Evolutionary conservation across 2,329 filamentous ascomycete genomes (phyloP).

Genomic region (Ceratocystis cubensis): DNA sequence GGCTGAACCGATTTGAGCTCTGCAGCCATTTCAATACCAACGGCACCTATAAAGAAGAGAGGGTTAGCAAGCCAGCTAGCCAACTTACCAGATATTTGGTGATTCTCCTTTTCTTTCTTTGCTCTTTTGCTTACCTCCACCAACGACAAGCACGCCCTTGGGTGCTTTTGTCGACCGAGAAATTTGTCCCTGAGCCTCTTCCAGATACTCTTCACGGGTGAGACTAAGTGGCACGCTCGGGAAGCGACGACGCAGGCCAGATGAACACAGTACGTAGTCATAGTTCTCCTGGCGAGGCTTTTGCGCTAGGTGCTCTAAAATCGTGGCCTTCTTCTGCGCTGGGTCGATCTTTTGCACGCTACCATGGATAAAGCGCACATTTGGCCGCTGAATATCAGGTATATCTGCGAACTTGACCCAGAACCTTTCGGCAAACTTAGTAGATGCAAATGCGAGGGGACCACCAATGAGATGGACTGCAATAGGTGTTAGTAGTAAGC

Average conservation of each 20-base stretch:
- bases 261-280: conserved; percentile 63
- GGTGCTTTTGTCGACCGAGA: conserved; percentile 38
- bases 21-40: conserved; percentile 70
- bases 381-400: conserved; percentile 49
- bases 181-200: conserved; percentile 50
- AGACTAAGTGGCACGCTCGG: conserved; percentile 60
- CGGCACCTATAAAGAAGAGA: conserved; percentile 39
- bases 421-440: conserved; percentile 49
- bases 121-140: conserved; percentile 40
- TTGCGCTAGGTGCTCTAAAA: conserved; percentile 38
- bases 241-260: conserved; percentile 56
- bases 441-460: conserved; percentile 55
- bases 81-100: neutral
- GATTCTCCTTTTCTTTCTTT: conserved; percentile 28
- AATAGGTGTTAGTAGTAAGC: conserved; percentile 9
- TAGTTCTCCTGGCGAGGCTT: conserved; percentile 39
- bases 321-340: conserved; percentile 44
- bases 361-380: conserved; percentile 54
- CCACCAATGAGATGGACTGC: conserved; percentile 64
- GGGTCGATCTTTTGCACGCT: conserved; percentile 49
- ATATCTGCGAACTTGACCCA: conserved; percentile 61
- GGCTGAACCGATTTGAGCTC: conserved; percentile 61
- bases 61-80: conserved; percentile 18
- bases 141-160: conserved; percentile 57
- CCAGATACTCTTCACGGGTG: conserved; percentile 48